Evolutionary conservation across 139 green algal species (phyloP), one percentile per base, ranked within the genome.

Genomic region (Pseudopediastrum boryanum): DNA sequence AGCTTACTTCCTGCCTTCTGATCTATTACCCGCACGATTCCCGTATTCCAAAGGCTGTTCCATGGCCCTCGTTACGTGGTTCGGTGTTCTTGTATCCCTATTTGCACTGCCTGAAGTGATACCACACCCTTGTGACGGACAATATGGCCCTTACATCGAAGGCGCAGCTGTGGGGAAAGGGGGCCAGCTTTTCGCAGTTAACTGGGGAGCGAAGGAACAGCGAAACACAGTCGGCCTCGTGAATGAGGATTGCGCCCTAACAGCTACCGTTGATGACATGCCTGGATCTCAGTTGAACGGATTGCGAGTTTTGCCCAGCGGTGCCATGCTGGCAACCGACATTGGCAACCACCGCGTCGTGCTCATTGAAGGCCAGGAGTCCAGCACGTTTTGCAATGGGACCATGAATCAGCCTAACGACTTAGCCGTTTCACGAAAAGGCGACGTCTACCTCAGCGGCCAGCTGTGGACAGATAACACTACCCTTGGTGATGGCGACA

Each of bases 381-480:
- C 33, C 62, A 70, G 35, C 21, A 70, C 62, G 2, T 70, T 31
- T 23, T 70, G 62, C 12, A 23, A 70, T 36, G 62, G 62, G 13
- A 38, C 36, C 62, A 70, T 70, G 62, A 38, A 50, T 3, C 1
- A 27, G 4, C 62, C 62, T 0, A 50, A 70, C 35, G 62, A 70
- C 33, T 16, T 70, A 21, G 33, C 62, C 0, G 23, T 70, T 3
- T 35, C 36, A 35, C 43, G 62, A 21, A 70, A 25, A 0, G 62
- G 62, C 31, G 23, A 31, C 36, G 6, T 70, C 0, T 70, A 70
- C 2, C 27, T 70, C 0, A 36, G 23, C 0, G 62, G 62, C 10
- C 62, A 70, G 33, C 62, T 35, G 19, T 70, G 62, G 62, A 44
- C 62, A 44, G 62, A 70, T 23, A 29, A 2, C 62, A 70, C 31